Percentiles rank a stretch among this genome's conserved stretches.
Conservation (phyloP, 495 filamentous ascomycete genomes). For the Cryomyces minteri region DNA sequence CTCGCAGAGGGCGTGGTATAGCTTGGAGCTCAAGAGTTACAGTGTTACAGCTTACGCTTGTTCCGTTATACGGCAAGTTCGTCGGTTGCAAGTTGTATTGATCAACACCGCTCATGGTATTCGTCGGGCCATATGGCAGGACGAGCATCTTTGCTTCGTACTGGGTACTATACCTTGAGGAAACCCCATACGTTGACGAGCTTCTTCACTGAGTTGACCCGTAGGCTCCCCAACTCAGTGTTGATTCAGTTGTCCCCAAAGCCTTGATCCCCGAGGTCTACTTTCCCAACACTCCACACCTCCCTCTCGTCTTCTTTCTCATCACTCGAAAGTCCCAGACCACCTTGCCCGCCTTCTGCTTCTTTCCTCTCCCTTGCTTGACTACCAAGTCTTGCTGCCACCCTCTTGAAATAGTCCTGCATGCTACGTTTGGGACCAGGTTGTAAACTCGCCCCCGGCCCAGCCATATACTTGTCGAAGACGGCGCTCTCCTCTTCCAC, state of each 20-base stretch:
- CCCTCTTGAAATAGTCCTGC: conserved; percentile 92
- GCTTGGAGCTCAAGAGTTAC: no score
- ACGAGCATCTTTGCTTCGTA: no score
- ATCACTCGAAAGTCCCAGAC: conserved; percentile 68
- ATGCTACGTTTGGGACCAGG: conserved; percentile 70
- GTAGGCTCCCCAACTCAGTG: no score
- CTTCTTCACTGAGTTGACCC: no score
- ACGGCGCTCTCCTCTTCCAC: conserved; percentile 70
- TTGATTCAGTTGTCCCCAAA: conserved; percentile 21
- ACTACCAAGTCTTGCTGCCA: conserved; percentile 59
- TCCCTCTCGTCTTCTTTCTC: conserved; percentile 88
- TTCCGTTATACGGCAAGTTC: no score
- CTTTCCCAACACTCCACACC: conserved; percentile 85
- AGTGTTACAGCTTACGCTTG: no score
- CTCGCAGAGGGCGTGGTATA: no score
- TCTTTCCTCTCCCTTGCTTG: conserved; percentile 78
- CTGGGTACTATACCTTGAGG: no score
- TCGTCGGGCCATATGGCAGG: no score
- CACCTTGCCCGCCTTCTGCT: conserved; percentile 76
- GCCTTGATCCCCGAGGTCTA: conserved; percentile 54
- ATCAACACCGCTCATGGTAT: no score
- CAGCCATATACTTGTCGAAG: conserved; percentile 78
- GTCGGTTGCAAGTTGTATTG: no score
- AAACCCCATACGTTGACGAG: no score
- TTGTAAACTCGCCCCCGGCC: conserved; percentile 37